phyloP scores from a whole-genome alignment of 2,329 filamentous ascomycete genomes.

The Colletotrichum costaricense region DNA sequence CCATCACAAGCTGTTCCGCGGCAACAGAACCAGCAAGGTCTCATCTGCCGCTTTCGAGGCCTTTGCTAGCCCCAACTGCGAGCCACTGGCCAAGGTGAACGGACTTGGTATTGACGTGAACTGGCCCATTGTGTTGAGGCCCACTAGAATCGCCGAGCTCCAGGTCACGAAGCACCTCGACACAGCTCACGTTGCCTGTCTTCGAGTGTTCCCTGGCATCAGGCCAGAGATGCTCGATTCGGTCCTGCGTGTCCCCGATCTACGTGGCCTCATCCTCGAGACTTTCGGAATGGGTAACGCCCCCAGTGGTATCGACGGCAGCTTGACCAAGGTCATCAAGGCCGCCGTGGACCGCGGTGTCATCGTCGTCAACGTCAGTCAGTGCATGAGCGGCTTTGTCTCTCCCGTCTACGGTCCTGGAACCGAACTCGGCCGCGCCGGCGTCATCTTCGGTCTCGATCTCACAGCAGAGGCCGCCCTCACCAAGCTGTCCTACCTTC shows the following conservation, averaged over 20 bases:
- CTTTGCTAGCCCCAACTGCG: slow-evolving; percentile 88
- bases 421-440: slow-evolving; percentile 82
- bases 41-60: slow-evolving; percentile 88
- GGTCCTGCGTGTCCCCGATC: slow-evolving; percentile 79
- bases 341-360: slow-evolving; percentile 83
- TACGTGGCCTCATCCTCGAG: slow-evolving; percentile 87
- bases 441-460: slow-evolving; percentile 90
- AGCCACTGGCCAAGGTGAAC: slow-evolving; percentile 84
- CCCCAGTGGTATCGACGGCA: slow-evolving; percentile 82
- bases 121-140: slow-evolving; percentile 81
- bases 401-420: slow-evolving; percentile 83
- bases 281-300: slow-evolving; percentile 95
- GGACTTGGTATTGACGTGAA: slow-evolving; percentile 84
- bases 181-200: slow-evolving; percentile 88
- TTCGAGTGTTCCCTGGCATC: slow-evolving; percentile 93
- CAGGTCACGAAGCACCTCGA: slow-evolving; percentile 79
- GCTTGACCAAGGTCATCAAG: slow-evolving; percentile 80
- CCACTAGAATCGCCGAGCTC: slow-evolving; percentile 80
- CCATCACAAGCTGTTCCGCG: slow-evolving; percentile 89
- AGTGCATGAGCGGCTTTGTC: slow-evolving; percentile 84
- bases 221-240: slow-evolving; percentile 93
- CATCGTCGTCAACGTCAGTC: slow-evolving; percentile 90
- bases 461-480: slow-evolving; percentile 91
- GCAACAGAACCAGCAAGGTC: slow-evolving; percentile 89
- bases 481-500: slow-evolving; percentile 89